Evolutionary conservation across 306 rosid species (phyloP).

Genomic region (Cucumis hystrix): DNA sequence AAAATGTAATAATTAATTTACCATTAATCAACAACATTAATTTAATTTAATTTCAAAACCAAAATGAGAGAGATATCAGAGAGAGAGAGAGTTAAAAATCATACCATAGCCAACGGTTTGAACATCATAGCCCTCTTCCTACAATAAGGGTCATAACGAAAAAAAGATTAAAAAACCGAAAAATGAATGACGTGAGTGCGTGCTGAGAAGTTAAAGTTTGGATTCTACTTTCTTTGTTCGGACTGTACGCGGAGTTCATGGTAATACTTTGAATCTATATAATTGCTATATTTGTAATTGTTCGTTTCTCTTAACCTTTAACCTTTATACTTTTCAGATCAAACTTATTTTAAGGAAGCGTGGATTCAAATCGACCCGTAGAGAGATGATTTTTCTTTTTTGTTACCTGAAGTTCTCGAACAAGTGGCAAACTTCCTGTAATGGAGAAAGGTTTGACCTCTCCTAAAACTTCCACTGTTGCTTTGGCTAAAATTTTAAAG

Average conservation of each 20-base stretch:
- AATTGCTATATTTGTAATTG: too few species aligned
- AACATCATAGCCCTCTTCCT: slow-evolving; percentile 93
- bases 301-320: too few species aligned
- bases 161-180: neutral
- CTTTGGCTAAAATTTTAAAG: slow-evolving; percentile 64
- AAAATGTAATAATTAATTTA: too few species aligned
- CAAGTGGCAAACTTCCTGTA: slow-evolving; percentile 81
- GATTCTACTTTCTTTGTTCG: too few species aligned
- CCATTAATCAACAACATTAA: too few species aligned
- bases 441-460: slow-evolving; percentile 79
- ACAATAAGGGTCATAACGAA: slow-evolving; percentile 1
- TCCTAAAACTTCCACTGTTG: slow-evolving; percentile 91
- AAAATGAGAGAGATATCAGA: neutral
- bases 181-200: neutral
- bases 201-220: too few species aligned
- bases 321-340: too few species aligned
- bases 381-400: too few species aligned
- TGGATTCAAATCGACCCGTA: neutral
- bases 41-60: neutral
- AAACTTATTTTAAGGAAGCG: too few species aligned
- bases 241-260: too few species aligned
- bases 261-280: too few species aligned
- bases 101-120: slow-evolving; percentile 82
- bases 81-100: neutral
- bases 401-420: slow-evolving; percentile 70